Evolutionary conservation across 2,329 filamentous ascomycete species (phyloP), one percentile per base, ranked within the genome.

Genomic region (Microdochium nivale): DNA sequence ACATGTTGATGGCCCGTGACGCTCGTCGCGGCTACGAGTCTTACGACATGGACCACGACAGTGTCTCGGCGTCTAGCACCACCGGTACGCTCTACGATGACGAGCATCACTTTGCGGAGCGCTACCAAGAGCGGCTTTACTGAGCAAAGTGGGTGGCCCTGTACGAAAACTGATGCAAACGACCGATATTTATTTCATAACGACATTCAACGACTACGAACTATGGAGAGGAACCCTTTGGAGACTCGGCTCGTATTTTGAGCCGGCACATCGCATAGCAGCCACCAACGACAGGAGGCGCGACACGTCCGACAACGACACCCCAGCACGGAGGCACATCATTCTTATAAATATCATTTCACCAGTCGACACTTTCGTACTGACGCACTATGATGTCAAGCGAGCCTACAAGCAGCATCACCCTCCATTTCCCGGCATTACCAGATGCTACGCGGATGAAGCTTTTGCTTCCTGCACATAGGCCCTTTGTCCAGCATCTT

Each of bases 21-120:
- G 61, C 63, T 24, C 65, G 69, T 25, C 48, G 60, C 14, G 56
- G 63, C 40, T 78, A 76, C 54, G 70, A 70, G 43, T 5, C 7
- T 14, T 76, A 73, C 53, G 75, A 76, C 35, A 67, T 71, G 46
- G 71, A 74, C n/a, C 68, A 73, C 30, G 65, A 66, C 33, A 67
- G 64, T 51, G 61, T 70, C 37, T 52, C 58, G 23, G 65, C 70
- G 35, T 62, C 65, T 16, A 65, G 65, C 25, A 64, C 67, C 2
- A 62, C 65, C 32, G 63, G 63, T 13, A 65, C 65, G 5, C 58
- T 73, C 24, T 78, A 78, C 54, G 74, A 74, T 23, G 74, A 75
- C 25, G 70, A 72, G 3, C 68, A 73, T 46, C 54, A 60, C 40
- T 74, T 74, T 25, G 43, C 43, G 16, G 43, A 46, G 4, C 43